These are phyloP conservation scores for Sugiyamaella chiloensis DNA, from an alignment of 805 yeast species.

Conservation along the genomic window DNA sequence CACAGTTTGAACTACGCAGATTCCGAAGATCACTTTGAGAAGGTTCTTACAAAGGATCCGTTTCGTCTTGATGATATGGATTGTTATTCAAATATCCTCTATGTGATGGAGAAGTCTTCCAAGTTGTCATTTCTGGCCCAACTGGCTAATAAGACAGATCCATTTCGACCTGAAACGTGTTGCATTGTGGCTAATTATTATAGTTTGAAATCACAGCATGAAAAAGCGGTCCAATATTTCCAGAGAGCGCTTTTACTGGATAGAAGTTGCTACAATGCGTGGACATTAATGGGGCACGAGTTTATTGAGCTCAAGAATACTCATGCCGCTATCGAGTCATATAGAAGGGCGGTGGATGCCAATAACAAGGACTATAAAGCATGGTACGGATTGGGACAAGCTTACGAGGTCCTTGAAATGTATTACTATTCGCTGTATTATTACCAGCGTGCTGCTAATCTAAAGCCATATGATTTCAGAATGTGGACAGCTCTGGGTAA, in stretches of 20 bases:
- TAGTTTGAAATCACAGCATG: slow-evolving; percentile 88
- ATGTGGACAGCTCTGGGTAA: slow-evolving; percentile 96
- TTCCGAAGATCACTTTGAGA: slow-evolving; percentile 78
- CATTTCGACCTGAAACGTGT: slow-evolving; percentile 89
- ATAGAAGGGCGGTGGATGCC: slow-evolving; percentile 88
- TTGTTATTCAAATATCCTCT: slow-evolving; percentile 87
- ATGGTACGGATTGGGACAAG: slow-evolving; percentile 98
- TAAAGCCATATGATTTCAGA: slow-evolving; percentile 84
- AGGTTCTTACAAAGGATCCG: slow-evolving; percentile 71
- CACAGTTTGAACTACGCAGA: slow-evolving; percentile 81
- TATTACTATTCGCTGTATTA: slow-evolving; percentile 87
- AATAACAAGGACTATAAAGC: slow-evolving; percentile 88
- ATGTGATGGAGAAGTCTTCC: slow-evolving; percentile 85
- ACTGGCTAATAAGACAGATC: slow-evolving; percentile 74
- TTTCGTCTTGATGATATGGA: slow-evolving; percentile 87
- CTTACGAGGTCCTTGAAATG: slow-evolving; percentile 95
- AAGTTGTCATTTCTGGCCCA: slow-evolving; percentile 87
- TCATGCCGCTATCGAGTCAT: slow-evolving; percentile 95
- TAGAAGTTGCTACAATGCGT: slow-evolving; percentile 78
- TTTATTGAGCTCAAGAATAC: slow-evolving; percentile 93
- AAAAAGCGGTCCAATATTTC: slow-evolving; percentile 89
- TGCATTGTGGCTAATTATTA: slow-evolving; percentile 92
- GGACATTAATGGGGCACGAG: slow-evolving; percentile 99
- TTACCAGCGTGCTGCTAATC: slow-evolving; percentile 83
- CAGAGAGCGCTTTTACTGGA: slow-evolving; percentile 83